These are phyloP conservation scores for Penicillium canariense DNA, from an alignment of 495 filamentous ascomycete genomes.

Conservation along the genomic window DNA sequence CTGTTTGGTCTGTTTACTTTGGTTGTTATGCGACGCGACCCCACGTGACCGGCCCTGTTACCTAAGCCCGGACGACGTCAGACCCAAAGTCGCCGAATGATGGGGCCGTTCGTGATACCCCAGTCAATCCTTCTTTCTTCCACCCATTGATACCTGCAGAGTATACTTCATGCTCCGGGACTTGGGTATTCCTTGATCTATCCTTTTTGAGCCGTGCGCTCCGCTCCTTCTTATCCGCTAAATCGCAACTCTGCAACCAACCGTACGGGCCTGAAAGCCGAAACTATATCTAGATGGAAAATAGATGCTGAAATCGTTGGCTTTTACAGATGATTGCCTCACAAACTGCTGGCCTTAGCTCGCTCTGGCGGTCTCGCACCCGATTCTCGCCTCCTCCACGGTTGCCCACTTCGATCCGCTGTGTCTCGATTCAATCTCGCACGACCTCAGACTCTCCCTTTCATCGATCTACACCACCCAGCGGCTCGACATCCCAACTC, in stretches of 20 bases:
- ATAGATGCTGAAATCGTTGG: conserved; percentile 3
- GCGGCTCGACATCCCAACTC: conserved; percentile 12
- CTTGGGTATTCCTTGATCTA: conserved; percentile 20
- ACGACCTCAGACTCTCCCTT: conserved; percentile 21
- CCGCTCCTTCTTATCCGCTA: conserved; percentile 22
- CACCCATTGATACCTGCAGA: conserved; percentile 11
- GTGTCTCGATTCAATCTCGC: conserved; percentile 27
- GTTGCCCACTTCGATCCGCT: conserved; percentile 26
- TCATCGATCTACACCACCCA: conserved; percentile 13
- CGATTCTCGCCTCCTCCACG: conserved; percentile 16
- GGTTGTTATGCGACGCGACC: conserved; percentile 35
- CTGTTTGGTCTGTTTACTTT: conserved; percentile 40
- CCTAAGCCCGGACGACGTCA: conserved; percentile 30
- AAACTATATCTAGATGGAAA: conserved; percentile 8
- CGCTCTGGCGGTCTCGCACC: conserved; percentile 25
- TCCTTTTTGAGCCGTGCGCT: conserved; percentile 27
- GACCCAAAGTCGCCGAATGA: conserved; percentile 11
- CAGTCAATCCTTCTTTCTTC: conserved; percentile 6
- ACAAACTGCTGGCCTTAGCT: conserved; percentile 23
- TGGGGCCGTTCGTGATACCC: conserved; percentile 6
- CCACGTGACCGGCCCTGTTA: conserved; percentile 23
- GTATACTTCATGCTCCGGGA: conserved; percentile 28
- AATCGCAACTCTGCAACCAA: conserved; percentile 34
- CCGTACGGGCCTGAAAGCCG: conserved; percentile 26
- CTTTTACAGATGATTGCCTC: conserved; percentile 23